Evolutionary conservation across 1,284 basidiomycete genomes (phyloP).

Genomic region (Grifola frondosa): DNA sequence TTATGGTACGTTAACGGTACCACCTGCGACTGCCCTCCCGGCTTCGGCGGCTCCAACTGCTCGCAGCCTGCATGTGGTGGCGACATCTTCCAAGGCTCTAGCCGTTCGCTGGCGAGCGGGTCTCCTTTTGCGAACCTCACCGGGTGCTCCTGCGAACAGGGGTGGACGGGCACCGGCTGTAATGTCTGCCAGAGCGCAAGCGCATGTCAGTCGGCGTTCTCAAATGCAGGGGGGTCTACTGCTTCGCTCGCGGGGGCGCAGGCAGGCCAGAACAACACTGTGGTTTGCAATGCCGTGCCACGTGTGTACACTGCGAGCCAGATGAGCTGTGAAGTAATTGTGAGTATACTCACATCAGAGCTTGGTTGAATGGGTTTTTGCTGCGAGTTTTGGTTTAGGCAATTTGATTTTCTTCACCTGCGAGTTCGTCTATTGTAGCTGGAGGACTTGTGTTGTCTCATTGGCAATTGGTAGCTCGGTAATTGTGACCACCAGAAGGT

Average conservation of each 20-base stretch:
- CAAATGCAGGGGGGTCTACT: constrained; percentile 37
- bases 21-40: constrained; percentile 71
- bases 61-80: constrained; percentile 75
- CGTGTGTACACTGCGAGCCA: constrained; percentile 65
- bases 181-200: constrained; percentile 67
- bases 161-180: constrained; percentile 78
- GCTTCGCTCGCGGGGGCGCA: constrained; percentile 16
- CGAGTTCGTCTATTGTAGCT: too few relatives aligned
- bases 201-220: constrained; percentile 61
- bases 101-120: constrained; percentile 47
- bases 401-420: too few relatives aligned
- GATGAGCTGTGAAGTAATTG: constrained; percentile 75
- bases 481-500: too few relatives aligned
- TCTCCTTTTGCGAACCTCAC: constrained; percentile 62
- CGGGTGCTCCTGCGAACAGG: constrained; percentile 63
- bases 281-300: constrained; percentile 62
- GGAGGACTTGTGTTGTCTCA: too few relatives aligned
- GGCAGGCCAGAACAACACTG: constrained; percentile 50
- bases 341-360: constrained; percentile 38
- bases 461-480: too few relatives aligned
- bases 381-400: too few relatives aligned
- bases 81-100: constrained; percentile 69
- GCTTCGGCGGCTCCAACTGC: constrained; percentile 74
- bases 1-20: constrained; percentile 59
- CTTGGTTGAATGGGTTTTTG: too few relatives aligned